These are phyloP conservation scores for Taiozyma sp. DNA, from an alignment of 1,139 yeast species.

Conservation along the genomic window DNA sequence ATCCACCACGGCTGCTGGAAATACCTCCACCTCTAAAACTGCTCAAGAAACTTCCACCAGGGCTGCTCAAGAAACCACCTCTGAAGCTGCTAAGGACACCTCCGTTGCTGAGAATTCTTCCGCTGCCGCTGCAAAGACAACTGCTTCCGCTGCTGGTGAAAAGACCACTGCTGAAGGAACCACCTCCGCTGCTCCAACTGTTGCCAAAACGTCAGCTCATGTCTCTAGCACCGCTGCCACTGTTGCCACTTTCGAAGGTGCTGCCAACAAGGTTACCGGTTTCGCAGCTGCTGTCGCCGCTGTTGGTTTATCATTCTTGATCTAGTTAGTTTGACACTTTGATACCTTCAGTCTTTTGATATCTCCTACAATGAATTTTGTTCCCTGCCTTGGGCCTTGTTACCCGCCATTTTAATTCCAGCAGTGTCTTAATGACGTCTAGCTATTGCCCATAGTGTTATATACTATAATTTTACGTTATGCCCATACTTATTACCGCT, in stretches of 20 bases:
- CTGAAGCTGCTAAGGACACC: not conserved
- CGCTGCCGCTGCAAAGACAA: not conserved
- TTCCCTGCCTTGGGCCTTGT: not conserved
- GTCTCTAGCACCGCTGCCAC: conserved; percentile 4
- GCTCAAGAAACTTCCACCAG: not conserved
- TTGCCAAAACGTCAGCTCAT: not conserved
- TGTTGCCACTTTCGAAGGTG: conserved; percentile 1
- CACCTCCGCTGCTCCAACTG: not conserved
- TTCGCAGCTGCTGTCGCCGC: conserved; percentile 1
- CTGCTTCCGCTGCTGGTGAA: not conserved
- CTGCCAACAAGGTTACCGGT: conserved; percentile 1
- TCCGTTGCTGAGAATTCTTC: not conserved
- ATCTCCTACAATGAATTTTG: not conserved
- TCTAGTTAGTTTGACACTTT: conserved; percentile 7
- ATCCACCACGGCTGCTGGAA: conserved; percentile 2
- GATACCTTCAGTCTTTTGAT: not conserved
- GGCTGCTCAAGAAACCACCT: not conserved
- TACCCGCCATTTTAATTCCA: not conserved
- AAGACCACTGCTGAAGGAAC: not conserved
- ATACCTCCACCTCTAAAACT: not conserved
- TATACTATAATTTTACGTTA: not conserved
- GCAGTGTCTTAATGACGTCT: not conserved
- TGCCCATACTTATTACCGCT: too few relatives aligned
- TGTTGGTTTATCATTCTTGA: not conserved
- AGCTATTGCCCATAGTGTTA: not conserved